These are phyloP conservation scores for Scheffersomyces titani DNA, from an alignment of 1,139 yeast species.

Conservation along the genomic window DNA sequence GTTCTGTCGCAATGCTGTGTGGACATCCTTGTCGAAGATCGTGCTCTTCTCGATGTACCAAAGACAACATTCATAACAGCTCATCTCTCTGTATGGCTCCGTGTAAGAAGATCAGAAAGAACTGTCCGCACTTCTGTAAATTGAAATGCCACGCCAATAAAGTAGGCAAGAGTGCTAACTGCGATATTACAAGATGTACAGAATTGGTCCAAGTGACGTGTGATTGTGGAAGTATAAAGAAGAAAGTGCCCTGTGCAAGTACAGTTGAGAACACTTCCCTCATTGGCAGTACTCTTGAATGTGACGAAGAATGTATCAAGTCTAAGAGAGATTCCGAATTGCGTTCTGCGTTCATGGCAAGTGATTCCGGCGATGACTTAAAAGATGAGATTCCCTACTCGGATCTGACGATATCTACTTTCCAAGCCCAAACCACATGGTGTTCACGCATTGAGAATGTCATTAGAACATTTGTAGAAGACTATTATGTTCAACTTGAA, in stretches of 20 bases:
- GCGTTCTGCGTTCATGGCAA: slow-evolving; percentile 59
- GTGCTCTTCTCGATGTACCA: slow-evolving; percentile 49
- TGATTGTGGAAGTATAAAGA: slow-evolving; percentile 59
- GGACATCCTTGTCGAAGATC: slow-evolving; percentile 73
- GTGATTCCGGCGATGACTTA: slow-evolving; percentile 19
- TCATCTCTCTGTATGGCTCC: slow-evolving; percentile 50
- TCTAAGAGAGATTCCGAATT: slow-evolving; percentile 61
- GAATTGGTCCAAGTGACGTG: slow-evolving; percentile 55
- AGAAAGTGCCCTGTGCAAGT: slow-evolving; percentile 56
- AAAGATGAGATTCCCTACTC: slow-evolving; percentile 37
- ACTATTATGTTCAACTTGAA: slow-evolving; percentile 22
- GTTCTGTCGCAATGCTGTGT: slow-evolving; percentile 58
- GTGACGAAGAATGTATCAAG: slow-evolving; percentile 73
- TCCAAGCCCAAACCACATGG: slow-evolving; percentile 59
- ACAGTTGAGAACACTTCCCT: slow-evolving; percentile 25
- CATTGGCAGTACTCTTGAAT: slow-evolving; percentile 44
- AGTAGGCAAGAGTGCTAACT: slow-evolving; percentile 31
- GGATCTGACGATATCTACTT: slow-evolving; percentile 44
- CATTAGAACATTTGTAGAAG: slow-evolving; percentile 49
- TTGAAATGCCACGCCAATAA: slow-evolving; percentile 64
- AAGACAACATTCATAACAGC: slow-evolving; percentile 30
- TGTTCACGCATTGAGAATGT: slow-evolving; percentile 60
- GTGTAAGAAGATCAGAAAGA: slow-evolving; percentile 52
- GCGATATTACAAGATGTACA: slow-evolving; percentile 46
- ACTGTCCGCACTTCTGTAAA: slow-evolving; percentile 68